Conservation (phyloP, 2,329 filamentous ascomycete species). For the Fusarium foetens region DNA sequence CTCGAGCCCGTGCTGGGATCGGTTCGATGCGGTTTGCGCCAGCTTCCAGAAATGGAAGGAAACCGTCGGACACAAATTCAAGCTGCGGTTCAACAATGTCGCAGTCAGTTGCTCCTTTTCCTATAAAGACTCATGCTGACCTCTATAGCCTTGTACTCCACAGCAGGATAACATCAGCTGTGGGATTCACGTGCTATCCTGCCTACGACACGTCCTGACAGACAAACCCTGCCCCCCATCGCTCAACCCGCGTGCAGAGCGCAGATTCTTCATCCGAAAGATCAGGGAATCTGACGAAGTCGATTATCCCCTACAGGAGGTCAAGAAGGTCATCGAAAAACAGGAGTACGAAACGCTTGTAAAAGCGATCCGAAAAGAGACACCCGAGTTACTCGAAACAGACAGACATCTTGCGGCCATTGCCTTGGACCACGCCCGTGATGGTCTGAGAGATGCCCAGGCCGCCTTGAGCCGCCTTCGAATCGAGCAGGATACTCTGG, state of each 20-base stretch:
- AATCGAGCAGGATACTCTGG: neutral
- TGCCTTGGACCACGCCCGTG: neutral
- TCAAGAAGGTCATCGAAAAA: neutral
- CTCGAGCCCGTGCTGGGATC: neutral
- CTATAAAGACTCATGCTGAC: neutral
- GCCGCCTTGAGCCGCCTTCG: neutral
- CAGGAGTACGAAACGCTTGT: neutral
- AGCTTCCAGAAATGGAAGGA: neutral
- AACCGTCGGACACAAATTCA: neutral
- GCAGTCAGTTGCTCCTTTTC: neutral
- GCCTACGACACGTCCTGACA: neutral
- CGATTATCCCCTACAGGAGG: neutral
- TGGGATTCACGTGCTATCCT: neutral
- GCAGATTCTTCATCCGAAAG: neutral
- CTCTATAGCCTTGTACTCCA: neutral
- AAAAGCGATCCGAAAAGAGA: neutral
- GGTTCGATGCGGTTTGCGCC: neutral
- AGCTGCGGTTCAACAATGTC: neutral
- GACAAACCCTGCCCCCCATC: neutral
- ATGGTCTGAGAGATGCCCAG: neutral
- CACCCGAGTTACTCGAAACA: neutral
- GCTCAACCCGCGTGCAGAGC: neutral
- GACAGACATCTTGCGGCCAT: neutral
- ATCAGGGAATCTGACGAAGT: neutral
- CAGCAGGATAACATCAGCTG: neutral